Base-by-base conservation (phyloP, 257 asterid genomes). In the Coffea eugenioides region DNA sequence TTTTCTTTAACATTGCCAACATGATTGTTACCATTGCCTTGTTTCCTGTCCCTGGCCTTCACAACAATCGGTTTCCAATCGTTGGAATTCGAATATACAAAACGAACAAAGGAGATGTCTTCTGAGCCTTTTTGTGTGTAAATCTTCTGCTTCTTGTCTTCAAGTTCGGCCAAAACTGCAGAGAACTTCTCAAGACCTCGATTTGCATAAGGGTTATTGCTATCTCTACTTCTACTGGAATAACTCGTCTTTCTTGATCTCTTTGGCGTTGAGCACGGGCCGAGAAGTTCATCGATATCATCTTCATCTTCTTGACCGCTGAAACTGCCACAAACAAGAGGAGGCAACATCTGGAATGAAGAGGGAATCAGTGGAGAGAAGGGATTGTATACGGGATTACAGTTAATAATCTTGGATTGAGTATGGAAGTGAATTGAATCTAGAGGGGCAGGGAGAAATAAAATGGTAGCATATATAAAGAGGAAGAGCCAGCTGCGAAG, bases 221-320 rank as follows among this genome's bases (percentile, higher is more conserved):
- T 80, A 77, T 86, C 88, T 66, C 69, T 84, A 12, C 79, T 71
- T 1, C 18, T 12, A 2, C 20, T 15, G 15, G n/a, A 49, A 49
- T 49, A n/a, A 64, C 15, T 7, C 0, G 43, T 15, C 34, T 81
- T 91, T 83, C 84, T 88, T 46, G 92, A 81, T 75, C 86, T 85
- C 83, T 88, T 93, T 0, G 93, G 95, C 9, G 96, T 84, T 14
- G 86, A 78, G 65, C 89, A 87, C 6, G 93, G 95, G 80, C 92
- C 88, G 21, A 52, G 34, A 13, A 85, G 61, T 49, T 70, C 46
- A 21, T 85, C 83, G 23, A 64, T 71, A 68, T 83, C 89, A 57
- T 84, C 89, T 57, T 89, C 43, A 39, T 39, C 92, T 64, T 84
- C 84, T 45, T 83, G 89, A 82, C 80, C 81, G 61, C 84, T 74